Evolutionary conservation across 371 early-diverging fungal species (phyloP), one percentile per base, ranked within the genome.

Genomic region (Mortierella sp.): DNA sequence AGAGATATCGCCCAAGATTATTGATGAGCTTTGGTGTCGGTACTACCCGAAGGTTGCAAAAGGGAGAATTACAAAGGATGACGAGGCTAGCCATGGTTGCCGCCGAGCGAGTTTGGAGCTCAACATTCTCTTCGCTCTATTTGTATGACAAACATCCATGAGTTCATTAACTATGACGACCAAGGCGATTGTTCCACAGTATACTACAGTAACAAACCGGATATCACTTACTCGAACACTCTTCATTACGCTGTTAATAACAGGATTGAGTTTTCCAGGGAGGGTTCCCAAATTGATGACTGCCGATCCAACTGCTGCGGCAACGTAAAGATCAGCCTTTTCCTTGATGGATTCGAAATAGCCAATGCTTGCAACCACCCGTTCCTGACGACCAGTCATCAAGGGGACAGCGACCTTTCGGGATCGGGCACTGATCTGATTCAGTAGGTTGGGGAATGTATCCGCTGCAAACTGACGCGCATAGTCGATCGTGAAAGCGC

Each of bases 221-320:
- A 6, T 6, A 23, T 17, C 9, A 41, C 68, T 62, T 68, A 73
- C 75, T 79, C 96, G 94, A 55, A 97, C 86, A 12, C 93, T 87
- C 60, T 91, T 89, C 96, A 97, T 97, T 26, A 98, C 82, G 50
- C 93, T 83, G 23, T 95, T 89, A 49, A 97, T 88, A 12, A 98
- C 82, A 4, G 93, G 92, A 60, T 92, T 95, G 12, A 96, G 84
- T 72, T 94, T 96, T 2, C 84, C 56, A 6, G 98, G 97, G 12
- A 97, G 79, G 2, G 75, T 81, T 11, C 93, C 94, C 14, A 96
- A 65, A 15, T 89, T 86, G 6, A 95, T 90, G 3, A 95, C 88
- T 1, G 98, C 96, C 0, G 93, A 87, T 7, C 97, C 93, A 26
- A 92, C 83, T n/a, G 91, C 85, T 0, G 95, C 92, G 50, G 84